Percentiles rank a stretch among this genome's conserved stretches.
These are phyloP conservation scores for Fremontodendron californicum DNA, from an alignment of 345 rosid genomes.

Conservation along the genomic window DNA sequence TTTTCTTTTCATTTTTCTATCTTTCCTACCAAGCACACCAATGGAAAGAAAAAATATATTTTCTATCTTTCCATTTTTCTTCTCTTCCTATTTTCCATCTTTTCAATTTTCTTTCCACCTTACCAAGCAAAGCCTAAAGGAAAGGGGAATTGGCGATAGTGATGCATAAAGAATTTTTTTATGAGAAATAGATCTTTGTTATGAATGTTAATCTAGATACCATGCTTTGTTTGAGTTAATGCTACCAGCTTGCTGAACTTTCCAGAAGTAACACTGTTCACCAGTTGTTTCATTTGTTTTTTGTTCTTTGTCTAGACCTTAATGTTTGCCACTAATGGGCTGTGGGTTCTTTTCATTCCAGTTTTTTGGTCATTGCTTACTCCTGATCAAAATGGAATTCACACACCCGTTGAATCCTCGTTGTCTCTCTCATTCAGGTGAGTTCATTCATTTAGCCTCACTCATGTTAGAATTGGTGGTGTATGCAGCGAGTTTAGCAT, in stretches of 20 bases:
- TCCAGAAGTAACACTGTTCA: neutral
- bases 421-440: conserved; percentile 78
- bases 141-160: neutral
- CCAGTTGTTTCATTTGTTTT: neutral
- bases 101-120: too few relatives aligned
- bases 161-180: neutral
- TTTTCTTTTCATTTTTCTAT: too few relatives aligned
- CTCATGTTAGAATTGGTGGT: neutral
- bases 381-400: conserved; percentile 46
- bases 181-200: neutral
- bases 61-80: too few relatives aligned
- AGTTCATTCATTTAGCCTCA: conserved; percentile 12
- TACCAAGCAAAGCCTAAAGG: neutral
- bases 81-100: too few relatives aligned
- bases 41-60: too few relatives aligned
- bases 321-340: neutral
- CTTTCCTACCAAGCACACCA: too few relatives aligned
- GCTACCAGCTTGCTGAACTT: neutral
- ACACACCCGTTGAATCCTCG: conserved; percentile 60
- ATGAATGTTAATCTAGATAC: neutral
- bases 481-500: neutral
- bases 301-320: neutral
- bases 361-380: conserved; percentile 82
- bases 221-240: neutral
- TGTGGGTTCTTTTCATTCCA: conserved; percentile 25